Conservation (phyloP, 2,329 filamentous ascomycete genomes). For the Talaromyces amestolkiae region DNA sequence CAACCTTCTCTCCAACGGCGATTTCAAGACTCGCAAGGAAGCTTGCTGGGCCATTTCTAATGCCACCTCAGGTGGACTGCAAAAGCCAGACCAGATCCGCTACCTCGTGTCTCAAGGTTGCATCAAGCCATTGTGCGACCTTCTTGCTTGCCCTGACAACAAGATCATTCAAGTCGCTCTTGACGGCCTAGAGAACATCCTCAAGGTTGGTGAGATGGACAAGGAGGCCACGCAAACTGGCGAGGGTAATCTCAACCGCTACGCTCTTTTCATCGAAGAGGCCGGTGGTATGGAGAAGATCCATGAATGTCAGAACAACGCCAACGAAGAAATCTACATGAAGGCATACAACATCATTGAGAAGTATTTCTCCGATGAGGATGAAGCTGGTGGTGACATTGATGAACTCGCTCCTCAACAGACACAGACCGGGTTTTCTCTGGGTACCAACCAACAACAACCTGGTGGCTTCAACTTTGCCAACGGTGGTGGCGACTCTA, state of each 20-base stretch:
- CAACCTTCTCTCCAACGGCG: conserved; percentile 90
- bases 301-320: conserved; percentile 99
- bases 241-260: conserved; percentile 73
- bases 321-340: conserved; percentile 99
- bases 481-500: conserved; percentile 66
- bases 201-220: conserved; percentile 98
- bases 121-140: conserved; percentile 95
- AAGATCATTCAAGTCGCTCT: conserved; percentile 99
- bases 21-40: conserved; percentile 98
- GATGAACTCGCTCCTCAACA: conserved; percentile 74
- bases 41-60: conserved; percentile 99
- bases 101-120: conserved; percentile 91
- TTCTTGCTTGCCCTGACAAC: conserved; percentile 94
- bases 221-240: conserved; percentile 70
- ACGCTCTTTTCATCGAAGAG: conserved; percentile 97
- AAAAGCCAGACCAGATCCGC: conserved; percentile 98
- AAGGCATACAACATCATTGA: conserved; percentile 99
- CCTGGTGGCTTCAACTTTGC: conserved; percentile 89
- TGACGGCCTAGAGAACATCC: conserved; percentile 96
- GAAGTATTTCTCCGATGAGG: conserved; percentile 99
- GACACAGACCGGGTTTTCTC: conserved; percentile 73
- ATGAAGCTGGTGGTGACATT: conserved; percentile 74
- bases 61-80: conserved; percentile 91
- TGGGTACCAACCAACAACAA: conserved; percentile 62
- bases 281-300: conserved; percentile 99